Evolutionary conservation across 2,329 filamentous ascomycete genomes (phyloP), one percentile per base, ranked within the genome.

Genomic region (Pezicula radicicola): DNA sequence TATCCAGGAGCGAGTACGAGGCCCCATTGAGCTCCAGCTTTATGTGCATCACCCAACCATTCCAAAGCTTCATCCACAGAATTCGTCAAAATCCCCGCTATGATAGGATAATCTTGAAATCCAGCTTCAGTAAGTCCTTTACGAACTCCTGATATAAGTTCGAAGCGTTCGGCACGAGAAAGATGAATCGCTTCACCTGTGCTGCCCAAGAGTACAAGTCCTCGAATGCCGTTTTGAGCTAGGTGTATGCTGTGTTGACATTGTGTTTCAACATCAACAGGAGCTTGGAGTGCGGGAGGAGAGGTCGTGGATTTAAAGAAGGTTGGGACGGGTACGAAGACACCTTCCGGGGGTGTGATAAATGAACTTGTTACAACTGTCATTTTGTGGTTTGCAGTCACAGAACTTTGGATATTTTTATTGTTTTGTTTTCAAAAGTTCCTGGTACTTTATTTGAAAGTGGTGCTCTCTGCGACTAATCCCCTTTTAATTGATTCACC

Each of bases 131-230:
- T 73, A 30, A 84, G 66, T 13, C 75, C 77, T 63, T 76, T 73
- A 52, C 80, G 74, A 41, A 83, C 78, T 50, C 75, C 75, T 15
- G 71, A 70, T 48, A 84, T 71, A 50, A 84, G 65, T 18, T 76
- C 71, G 55, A 71, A 73, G 48, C 81, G 77, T 65, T 85, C 82
- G 30, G 70, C 61, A 48, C 70, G 72, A 8, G 78, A 77, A 53
- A 85, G 70, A 66, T 84, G 81, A 40, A 85, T 78, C 5, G 81
- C 81, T 65, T 85, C 82, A 54, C 82, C 82, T 1, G 81, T 85
- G 37, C 77, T 81, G 25, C 82, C 82, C 41, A 84, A 73, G 33
- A 85, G 72, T 3, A 85, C 81, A 4, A 86, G 72, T 12, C 82
- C 82, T 50, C 72, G 74, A 55, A 85, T 77, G 37, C 82, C 82